Evolutionary conservation across 495 filamentous ascomycete species (phyloP).

Genomic region (Amniculicola lignicola): DNA sequence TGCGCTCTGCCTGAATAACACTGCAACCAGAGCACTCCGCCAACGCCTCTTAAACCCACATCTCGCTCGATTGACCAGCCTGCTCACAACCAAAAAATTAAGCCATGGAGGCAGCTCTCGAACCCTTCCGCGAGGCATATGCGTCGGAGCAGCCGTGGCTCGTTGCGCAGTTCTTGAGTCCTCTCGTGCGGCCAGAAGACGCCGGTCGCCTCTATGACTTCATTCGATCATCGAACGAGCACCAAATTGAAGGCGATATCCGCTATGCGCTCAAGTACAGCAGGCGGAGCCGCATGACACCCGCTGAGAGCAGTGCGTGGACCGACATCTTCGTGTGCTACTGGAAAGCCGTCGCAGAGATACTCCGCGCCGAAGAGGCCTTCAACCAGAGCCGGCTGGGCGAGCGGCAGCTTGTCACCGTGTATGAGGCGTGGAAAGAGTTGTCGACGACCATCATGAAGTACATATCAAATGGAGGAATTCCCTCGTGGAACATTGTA

Average conservation of each 20-base stretch:
- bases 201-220: constrained; percentile 60
- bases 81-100: background rate
- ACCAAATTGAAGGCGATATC: constrained; percentile 55
- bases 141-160: constrained; percentile 55
- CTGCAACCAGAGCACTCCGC: too few species aligned
- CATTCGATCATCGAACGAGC: constrained; percentile 57
- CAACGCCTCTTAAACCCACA: too few species aligned
- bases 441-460: constrained; percentile 65
- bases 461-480: constrained; percentile 59
- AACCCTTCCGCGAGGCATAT: constrained; percentile 61
- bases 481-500: constrained; percentile 83
- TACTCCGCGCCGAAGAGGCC: constrained; percentile 40
- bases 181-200: constrained; percentile 56
- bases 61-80: constrained; percentile 13
- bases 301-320: constrained; percentile 71
- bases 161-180: constrained; percentile 68
- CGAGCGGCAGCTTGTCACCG: constrained; percentile 62
- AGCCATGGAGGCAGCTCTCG: constrained; percentile 63
- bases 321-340: constrained; percentile 75
- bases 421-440: constrained; percentile 84
- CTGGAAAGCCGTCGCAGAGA: constrained; percentile 72
- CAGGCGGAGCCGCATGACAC: constrained; percentile 50
- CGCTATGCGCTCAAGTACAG: constrained; percentile 60
- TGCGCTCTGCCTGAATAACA: too few species aligned
- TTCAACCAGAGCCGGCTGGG: constrained; percentile 32